A percentile compares a stretch with the other conserved stretches of the same genome.
Conservation (phyloP, 2,329 filamentous ascomycete species). For the Scedosporium dehoogii region DNA sequence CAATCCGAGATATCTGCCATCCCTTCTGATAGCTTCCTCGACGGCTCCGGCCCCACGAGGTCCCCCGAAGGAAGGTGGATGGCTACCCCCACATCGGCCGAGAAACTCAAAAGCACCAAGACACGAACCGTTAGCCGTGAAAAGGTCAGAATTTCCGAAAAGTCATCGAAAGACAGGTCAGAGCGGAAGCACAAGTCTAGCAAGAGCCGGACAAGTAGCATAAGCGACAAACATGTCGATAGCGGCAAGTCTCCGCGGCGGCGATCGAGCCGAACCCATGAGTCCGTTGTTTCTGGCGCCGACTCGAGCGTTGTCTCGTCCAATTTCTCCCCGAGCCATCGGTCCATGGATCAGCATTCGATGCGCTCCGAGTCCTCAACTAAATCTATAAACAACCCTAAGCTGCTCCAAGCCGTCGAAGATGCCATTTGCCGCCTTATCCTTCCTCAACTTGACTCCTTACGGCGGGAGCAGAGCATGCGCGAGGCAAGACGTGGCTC, state of each 20-base stretch:
- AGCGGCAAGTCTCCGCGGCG: conserved; percentile 36
- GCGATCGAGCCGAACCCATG: conserved; percentile 41
- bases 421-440: conserved; percentile 86
- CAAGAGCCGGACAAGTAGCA: conserved; percentile 40
- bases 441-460: conserved; percentile 78
- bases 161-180: conserved; percentile 30
- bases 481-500: conserved; percentile 62
- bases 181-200: conserved; percentile 37
- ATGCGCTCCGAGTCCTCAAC: conserved; percentile 41
- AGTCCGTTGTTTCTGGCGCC: conserved; percentile 40
- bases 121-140: conserved; percentile 33
- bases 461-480: conserved; percentile 83
- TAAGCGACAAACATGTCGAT: conserved; percentile 36
- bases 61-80: conserved; percentile 14
- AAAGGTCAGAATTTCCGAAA: conserved; percentile 27
- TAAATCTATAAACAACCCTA: conserved; percentile 79
- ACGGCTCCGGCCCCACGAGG: conserved; percentile 40
- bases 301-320: conserved; percentile 48
- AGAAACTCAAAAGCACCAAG: conserved; percentile 29
- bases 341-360: conserved; percentile 45
- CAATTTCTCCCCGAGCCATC: conserved; percentile 42
- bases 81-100: conserved; percentile 3
- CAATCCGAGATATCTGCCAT: conserved; percentile 81
- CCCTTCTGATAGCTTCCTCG: conserved; percentile 50
- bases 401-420: conserved; percentile 81